Percentiles rank a stretch among this genome's conserved stretches.
phyloP scores from a whole-genome alignment of 148 eudicot genomes.

The Polygonum aviculare region DNA sequence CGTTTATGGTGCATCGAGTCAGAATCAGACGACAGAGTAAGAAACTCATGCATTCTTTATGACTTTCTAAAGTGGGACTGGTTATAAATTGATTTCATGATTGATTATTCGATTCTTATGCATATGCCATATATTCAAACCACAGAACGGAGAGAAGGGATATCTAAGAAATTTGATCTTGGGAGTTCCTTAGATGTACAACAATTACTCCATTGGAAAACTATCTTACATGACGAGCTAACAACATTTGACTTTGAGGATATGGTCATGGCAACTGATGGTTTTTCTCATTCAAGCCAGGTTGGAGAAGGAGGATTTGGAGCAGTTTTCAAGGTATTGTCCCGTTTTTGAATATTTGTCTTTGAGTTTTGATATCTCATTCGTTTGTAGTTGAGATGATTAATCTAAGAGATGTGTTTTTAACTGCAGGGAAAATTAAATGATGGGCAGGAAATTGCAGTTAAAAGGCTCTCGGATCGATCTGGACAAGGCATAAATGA shows the following conservation, averaged over 20 bases:
- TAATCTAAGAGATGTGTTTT: background rate
- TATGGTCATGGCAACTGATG: constrained; percentile 21
- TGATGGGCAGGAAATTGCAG: constrained; percentile 33
- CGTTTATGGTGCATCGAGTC: background rate
- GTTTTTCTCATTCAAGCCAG: constrained; percentile 20
- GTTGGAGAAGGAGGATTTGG: constrained; percentile 40
- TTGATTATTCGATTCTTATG: no score
- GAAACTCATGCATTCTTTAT: background rate
- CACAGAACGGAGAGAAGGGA: constrained; percentile 9
- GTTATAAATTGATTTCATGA: no score
- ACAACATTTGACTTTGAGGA: constrained; percentile 18
- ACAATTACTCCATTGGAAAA: background rate
- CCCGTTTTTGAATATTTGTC: background rate
- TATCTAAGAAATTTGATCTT: background rate
- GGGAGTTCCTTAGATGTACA: background rate
- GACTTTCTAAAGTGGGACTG: no score
- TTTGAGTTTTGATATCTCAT: background rate
- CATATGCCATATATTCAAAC: background rate
- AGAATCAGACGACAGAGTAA: background rate
- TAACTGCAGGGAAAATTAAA: constrained; percentile 28
- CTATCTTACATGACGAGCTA: constrained; percentile 7
- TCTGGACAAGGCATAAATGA: constrained; percentile 34
- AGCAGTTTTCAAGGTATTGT: constrained; percentile 25
- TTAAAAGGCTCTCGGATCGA: constrained; percentile 36
- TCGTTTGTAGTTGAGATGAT: background rate